These are phyloP conservation scores for Lenwebbia sp. DNA, from an alignment of 345 rosid species.

Conservation along the genomic window DNA sequence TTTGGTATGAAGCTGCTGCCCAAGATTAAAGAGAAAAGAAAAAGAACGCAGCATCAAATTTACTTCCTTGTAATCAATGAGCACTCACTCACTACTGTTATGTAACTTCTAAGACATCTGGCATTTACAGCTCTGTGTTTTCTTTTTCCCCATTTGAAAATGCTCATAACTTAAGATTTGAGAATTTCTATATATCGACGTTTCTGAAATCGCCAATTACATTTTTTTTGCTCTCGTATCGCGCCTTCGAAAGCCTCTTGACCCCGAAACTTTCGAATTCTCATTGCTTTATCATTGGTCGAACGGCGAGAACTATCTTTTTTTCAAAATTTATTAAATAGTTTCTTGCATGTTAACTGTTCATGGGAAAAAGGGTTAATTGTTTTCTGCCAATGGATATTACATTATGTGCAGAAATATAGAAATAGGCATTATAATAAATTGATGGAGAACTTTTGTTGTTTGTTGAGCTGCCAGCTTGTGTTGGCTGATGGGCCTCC, in stretches of 20 bases:
- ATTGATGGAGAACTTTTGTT: neutral
- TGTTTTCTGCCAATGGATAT: neutral
- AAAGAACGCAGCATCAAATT: neutral
- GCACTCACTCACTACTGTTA: neutral
- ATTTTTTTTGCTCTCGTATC: neutral
- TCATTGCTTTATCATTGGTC: neutral
- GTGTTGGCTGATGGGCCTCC: neutral
- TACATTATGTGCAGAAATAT: neutral
- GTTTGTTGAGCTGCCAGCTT: neutral
- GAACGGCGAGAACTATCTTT: neutral
- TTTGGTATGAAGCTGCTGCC: neutral
- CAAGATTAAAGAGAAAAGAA: neutral
- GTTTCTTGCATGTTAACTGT: neutral
- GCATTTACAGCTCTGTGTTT: neutral
- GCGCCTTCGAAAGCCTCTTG: neutral
- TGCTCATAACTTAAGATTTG: neutral
- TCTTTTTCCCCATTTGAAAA: neutral
- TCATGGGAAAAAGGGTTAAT: neutral
- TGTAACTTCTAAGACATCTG: neutral
- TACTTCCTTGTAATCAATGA: neutral
- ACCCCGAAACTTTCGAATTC: neutral
- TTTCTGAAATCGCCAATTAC: neutral
- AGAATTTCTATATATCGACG: neutral
- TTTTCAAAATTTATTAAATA: neutral
- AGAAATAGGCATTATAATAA: neutral